Percentiles rank a stretch among this genome's conserved stretches.
These are phyloP conservation scores for Candida neerlandica DNA, from an alignment of 1,139 yeast species.

Conservation along the genomic window DNA sequence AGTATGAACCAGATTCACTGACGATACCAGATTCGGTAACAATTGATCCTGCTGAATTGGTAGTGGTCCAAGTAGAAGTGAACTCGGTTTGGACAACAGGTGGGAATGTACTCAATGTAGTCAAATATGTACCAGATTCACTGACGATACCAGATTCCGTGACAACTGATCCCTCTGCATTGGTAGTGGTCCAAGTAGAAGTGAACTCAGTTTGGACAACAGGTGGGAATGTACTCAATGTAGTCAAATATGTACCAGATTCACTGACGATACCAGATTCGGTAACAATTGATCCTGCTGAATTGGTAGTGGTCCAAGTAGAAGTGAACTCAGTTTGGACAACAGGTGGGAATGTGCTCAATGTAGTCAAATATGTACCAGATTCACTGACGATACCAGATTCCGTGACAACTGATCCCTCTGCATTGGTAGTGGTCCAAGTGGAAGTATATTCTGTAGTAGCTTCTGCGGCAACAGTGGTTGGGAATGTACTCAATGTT, in stretches of 20 bases:
- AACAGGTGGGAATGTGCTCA: background rate
- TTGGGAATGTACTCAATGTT: background rate
- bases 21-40: conserved; percentile 14
- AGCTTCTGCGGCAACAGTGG: no score
- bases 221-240: background rate
- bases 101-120: background rate
- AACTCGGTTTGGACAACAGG: background rate
- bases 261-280: conserved; percentile 9
- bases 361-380: background rate
- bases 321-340: conserved; percentile 11
- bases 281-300: conserved; percentile 2
- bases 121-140: background rate
- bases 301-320: conserved; percentile 8
- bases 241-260: background rate
- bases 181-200: conserved; percentile 9
- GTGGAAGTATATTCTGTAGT: conserved; percentile 8
- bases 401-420: conserved; percentile 5
- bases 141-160: conserved; percentile 10
- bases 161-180: background rate
- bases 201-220: conserved; percentile 3
- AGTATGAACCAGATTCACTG: background rate
- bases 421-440: conserved; percentile 6
- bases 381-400: conserved; percentile 8
- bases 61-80: conserved; percentile 13
- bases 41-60: conserved; percentile 18